A percentile compares a stretch with the other conserved stretches of the same genome.
Conservation (phyloP, 495 filamentous ascomycete species). For the Aspergillus incahuasiensis region DNA sequence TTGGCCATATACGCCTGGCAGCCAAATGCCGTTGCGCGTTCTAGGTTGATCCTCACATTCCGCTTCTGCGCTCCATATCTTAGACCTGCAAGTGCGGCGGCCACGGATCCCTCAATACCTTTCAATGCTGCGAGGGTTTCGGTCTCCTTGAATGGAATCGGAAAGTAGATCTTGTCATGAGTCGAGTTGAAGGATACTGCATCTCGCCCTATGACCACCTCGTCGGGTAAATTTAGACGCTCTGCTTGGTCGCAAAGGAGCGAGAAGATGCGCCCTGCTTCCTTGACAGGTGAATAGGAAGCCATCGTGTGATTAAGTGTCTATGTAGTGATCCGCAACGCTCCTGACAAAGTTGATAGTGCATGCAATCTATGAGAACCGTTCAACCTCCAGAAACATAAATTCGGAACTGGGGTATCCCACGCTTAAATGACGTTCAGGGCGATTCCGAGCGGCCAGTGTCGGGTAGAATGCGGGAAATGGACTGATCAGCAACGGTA, state of each 20-base stretch:
- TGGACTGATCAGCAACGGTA: conserved; percentile 1
- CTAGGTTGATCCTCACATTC: conserved; percentile 55
- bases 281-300: conserved; percentile 37
- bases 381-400: background rate
- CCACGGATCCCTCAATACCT: conserved; percentile 63
- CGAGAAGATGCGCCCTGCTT: conserved; percentile 41
- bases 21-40: conserved; percentile 60
- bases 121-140: conserved; percentile 65
- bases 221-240: conserved; percentile 32
- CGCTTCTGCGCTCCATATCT: conserved; percentile 40
- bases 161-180: conserved; percentile 48
- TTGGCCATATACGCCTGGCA: conserved; percentile 70
- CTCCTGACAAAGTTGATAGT: background rate
- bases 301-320: background rate
- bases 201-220: conserved; percentile 32
- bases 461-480: background rate
- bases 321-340: background rate
- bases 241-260: conserved; percentile 38
- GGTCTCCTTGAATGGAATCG: conserved; percentile 67
- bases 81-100: conserved; percentile 58
- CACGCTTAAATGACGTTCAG: conserved; percentile 6
- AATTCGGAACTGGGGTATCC: background rate
- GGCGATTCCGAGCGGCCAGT: conserved; percentile 2
- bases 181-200: conserved; percentile 39
- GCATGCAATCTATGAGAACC: background rate